phyloP scores from a whole-genome alignment of 768 basidiomycete species.

The Macrocybe gigantea region DNA sequence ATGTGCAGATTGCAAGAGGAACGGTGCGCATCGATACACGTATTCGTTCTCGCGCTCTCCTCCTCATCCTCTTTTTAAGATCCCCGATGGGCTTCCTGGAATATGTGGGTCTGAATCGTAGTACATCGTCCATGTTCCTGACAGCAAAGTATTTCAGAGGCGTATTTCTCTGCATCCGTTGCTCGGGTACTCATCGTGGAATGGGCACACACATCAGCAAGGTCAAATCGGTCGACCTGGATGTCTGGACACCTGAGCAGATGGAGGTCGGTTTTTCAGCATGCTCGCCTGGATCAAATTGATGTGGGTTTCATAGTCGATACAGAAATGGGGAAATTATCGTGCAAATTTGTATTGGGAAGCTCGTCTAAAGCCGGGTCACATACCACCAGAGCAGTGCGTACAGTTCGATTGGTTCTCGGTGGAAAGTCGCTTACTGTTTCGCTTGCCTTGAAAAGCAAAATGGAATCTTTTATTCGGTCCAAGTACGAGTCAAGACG shows the following conservation, averaged over 20 bases:
- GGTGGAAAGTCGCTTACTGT: neutral
- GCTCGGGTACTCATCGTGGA: conserved; percentile 94
- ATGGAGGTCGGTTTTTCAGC: conserved; percentile 62
- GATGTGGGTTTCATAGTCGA: conserved; percentile 36
- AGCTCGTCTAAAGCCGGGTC: conserved; percentile 86
- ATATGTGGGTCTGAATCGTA: conserved; percentile 51
- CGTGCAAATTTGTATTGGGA: conserved; percentile 97
- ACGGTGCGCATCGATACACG: conserved; percentile 50
- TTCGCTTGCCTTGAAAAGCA: conserved; percentile 40
- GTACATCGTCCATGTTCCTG: neutral
- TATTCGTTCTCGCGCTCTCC: conserved; percentile 3
- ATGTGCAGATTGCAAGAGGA: conserved; percentile 95
- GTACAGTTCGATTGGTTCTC: conserved; percentile 22
- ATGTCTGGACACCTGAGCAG: conserved; percentile 97
- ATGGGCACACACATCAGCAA: conserved; percentile 99
- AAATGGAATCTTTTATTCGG: conserved; percentile 96
- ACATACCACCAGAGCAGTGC: conserved; percentile 92
- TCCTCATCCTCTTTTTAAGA: conserved; percentile 39
- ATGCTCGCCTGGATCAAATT: neutral
- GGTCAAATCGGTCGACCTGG: conserved; percentile 96
- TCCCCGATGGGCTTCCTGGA: conserved; percentile 98
- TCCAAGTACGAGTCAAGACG: conserved; percentile 92
- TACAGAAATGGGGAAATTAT: conserved; percentile 93
- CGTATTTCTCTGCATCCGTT: conserved; percentile 92
- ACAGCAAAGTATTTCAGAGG: conserved; percentile 43